Percentiles rank a stretch among this genome's conserved stretches.
Conservation (phyloP, 2,329 filamentous ascomycete species). For the Arthrobotrys iridis region DNA sequence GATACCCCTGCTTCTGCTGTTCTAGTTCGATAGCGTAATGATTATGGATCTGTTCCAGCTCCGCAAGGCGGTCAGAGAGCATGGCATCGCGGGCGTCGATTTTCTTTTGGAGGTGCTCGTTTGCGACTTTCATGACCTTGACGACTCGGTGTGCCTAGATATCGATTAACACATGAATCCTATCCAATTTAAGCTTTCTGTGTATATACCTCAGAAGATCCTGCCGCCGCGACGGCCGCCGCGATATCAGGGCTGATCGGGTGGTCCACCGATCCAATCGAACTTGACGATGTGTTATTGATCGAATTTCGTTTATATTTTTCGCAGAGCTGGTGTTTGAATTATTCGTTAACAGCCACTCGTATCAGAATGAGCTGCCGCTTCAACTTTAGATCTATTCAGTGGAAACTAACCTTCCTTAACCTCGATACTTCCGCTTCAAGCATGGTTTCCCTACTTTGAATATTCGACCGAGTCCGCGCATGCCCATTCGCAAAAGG, state of each 20-base stretch:
- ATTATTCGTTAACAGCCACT: too few relatives aligned
- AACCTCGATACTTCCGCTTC: conserved; percentile 47
- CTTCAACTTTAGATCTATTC: too few relatives aligned
- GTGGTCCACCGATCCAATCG: conserved; percentile 17
- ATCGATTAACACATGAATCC: not conserved
- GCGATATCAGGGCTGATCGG: conserved; percentile 22
- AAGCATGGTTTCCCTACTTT: conserved; percentile 37
- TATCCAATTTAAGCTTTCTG: not conserved
- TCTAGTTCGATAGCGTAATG: conserved; percentile 39
- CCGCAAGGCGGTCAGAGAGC: conserved; percentile 43
- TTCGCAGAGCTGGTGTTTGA: conserved; percentile 45
- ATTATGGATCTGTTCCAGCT: conserved; percentile 32
- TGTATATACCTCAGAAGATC: conserved; percentile 31
- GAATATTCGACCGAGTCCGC: conserved; percentile 19
- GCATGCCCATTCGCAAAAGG: not conserved
- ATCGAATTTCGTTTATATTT: conserved; percentile 35
- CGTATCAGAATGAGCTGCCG: too few relatives aligned
- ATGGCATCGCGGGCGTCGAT: conserved; percentile 43
- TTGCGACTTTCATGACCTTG: conserved; percentile 49
- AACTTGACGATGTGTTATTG: conserved; percentile 35
- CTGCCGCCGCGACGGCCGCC: not conserved
- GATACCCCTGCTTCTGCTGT: conserved; percentile 41
- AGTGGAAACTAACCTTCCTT: conserved; percentile 34
- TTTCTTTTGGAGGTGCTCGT: conserved; percentile 51
- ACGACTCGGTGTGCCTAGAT: conserved; percentile 43